Evolutionary conservation across 345 rosid species (phyloP), one percentile per base, ranked within the genome.

Genomic region (Brassica napus): DNA sequence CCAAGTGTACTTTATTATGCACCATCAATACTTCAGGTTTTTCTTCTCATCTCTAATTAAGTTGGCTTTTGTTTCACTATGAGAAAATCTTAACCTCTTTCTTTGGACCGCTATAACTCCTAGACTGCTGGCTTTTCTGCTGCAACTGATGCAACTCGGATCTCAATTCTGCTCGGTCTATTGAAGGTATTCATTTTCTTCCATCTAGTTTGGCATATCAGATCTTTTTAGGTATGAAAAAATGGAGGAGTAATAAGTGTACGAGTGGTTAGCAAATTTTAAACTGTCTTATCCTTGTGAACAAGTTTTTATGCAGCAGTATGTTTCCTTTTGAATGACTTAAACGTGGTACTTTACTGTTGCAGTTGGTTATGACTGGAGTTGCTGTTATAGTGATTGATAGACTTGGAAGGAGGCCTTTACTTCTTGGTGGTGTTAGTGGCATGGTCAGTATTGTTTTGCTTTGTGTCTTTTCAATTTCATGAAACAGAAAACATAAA

Each of bases 1-100:
- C 99, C 99, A 69, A 94, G 98, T 88, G 99, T 92, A 14, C 88
- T 94, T n/a, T 94, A 94, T 83, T 94, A 94, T 84, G 99, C 99
- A 14, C 92, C 96, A 21, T 82, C 97, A 24, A 93, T 94, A 78
- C 82, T 94, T 74, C 87, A 94, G 98, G 98, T 94, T 71, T 35
- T 32, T 64, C 5, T 30, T 64, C 42, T 65, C 37, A 61, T 65
- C 23, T 65, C 72, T 70, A 24, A 1, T 54, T 14, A 32, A 23
- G 28, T 74, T 74, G 79, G 57, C 34, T 52, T 71, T 26, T 73
- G 55, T 66, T 42, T 35, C 66, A 15, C 4, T 72, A 65, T 8
- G 65, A 60, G 54, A 28, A 54, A 2, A 39, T 9, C 32, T 23
- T 54, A 69, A 74, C 79, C 35, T 74, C 3, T 79, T 57, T 73